Percentiles rank a stretch among this genome's conserved stretches.
Evolutionary conservation across 371 early-diverging fungal genomes (phyloP).

Genomic region (Mucor velutinosus): DNA sequence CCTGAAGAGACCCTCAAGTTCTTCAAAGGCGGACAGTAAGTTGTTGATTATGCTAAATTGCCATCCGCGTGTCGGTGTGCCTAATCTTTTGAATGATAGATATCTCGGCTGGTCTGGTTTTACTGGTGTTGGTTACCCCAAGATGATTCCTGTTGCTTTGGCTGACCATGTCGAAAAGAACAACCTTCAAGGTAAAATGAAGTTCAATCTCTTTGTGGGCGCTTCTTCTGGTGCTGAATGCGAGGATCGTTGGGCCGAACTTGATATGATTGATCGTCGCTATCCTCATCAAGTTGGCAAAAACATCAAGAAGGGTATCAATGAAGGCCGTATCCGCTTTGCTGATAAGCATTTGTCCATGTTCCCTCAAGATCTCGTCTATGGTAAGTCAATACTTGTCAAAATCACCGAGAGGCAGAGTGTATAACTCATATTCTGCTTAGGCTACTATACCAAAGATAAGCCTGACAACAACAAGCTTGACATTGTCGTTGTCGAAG

Average conservation of each 20-base stretch:
- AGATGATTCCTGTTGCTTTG: conserved; percentile 52
- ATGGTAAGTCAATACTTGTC: conserved; percentile 29
- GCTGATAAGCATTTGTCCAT: conserved; percentile 62
- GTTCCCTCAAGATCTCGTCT: conserved; percentile 56
- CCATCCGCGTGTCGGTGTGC: neutral
- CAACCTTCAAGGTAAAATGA: conserved; percentile 55
- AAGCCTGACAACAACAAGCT: conserved; percentile 44
- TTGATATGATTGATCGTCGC: conserved; percentile 58
- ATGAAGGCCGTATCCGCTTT: conserved; percentile 56
- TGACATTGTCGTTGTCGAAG: conserved; percentile 56
- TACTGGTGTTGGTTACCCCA: conserved; percentile 60
- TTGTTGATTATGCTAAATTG: conserved; percentile 5
- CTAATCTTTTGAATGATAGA: conserved; percentile 14
- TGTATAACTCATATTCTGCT: neutral
- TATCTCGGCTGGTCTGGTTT: conserved; percentile 57
- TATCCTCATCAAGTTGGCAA: conserved; percentile 62
- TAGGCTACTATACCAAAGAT: conserved; percentile 52
- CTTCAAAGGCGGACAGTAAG: conserved; percentile 55
- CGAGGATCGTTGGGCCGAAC: conserved; percentile 52
- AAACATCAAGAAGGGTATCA: conserved; percentile 56
- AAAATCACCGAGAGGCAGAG: neutral
- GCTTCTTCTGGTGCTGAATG: conserved; percentile 54
- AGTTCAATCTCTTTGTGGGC: conserved; percentile 57
- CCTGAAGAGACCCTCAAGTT: conserved; percentile 49
- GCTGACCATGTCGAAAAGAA: conserved; percentile 59